Percentiles rank a stretch among this genome's conserved stretches.
Conservation (phyloP, 768 basidiomycete genomes). For the Baorangia bicolor region DNA sequence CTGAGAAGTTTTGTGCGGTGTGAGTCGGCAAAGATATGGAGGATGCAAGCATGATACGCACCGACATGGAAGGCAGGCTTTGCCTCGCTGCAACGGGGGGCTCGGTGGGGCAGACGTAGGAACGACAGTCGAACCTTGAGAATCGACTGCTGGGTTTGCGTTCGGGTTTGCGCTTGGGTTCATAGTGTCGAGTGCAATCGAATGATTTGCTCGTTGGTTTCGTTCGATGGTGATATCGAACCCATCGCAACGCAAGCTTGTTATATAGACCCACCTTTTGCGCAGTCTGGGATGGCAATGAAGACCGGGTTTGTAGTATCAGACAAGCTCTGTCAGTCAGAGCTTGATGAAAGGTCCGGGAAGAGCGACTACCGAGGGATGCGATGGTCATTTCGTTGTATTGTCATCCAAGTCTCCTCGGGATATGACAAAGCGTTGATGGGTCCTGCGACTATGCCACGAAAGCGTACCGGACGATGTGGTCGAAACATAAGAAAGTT, state of each 20-base stretch:
- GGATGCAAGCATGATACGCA: slow-evolving; percentile 21
- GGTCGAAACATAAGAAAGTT: neutral
- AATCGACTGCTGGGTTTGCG: slow-evolving; percentile 1
- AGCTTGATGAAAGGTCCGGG: neutral
- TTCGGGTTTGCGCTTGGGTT: neutral
- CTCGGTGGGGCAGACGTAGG: neutral
- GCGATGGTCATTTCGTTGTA: too few relatives aligned
- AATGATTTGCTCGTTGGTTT: neutral
- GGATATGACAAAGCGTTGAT: slow-evolving; percentile 1
- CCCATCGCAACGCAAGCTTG: neutral
- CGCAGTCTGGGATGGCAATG: too few relatives aligned
- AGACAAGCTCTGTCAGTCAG: neutral
- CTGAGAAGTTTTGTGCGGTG: slow-evolving; percentile 25
- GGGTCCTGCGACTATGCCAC: too few relatives aligned
- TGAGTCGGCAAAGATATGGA: neutral
- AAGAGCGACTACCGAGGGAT: neutral
- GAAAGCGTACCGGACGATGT: neutral
- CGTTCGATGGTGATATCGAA: neutral
- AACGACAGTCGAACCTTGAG: neutral
- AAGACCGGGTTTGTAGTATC: neutral
- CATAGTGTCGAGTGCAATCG: neutral
- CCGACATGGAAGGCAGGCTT: slow-evolving; percentile 55
- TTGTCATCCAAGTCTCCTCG: neutral
- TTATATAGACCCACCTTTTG: slow-evolving; percentile 13
- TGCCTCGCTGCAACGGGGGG: slow-evolving; percentile 43